Evolutionary conservation across 495 filamentous ascomycete species (phyloP).

Genomic region (Tuber melanosporum): DNA sequence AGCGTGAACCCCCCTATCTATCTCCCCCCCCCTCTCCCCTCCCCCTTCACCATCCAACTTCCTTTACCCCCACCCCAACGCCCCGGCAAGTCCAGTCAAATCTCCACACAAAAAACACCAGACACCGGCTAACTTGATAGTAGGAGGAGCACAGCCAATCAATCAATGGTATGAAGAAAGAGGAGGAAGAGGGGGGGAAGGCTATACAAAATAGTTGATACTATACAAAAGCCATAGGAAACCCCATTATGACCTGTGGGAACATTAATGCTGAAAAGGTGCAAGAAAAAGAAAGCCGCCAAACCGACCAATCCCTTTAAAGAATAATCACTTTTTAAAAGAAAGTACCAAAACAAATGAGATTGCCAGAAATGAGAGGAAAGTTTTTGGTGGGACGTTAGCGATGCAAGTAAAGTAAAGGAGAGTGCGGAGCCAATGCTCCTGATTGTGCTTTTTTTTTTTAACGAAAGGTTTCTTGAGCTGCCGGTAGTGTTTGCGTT

Average conservation of each 20-base stretch:
- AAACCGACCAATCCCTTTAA: not conserved
- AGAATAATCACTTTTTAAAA: not conserved
- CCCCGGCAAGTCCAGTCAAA: not conserved
- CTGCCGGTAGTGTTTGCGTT: not conserved
- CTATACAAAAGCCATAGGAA: not conserved
- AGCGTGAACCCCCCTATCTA: not conserved
- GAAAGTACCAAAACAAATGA: conserved; percentile 1
- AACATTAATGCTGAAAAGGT: not conserved
- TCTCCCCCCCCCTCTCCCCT: not conserved
- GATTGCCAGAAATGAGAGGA: not conserved
- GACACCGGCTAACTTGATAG: not conserved
- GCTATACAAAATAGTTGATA: not conserved
- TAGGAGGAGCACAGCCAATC: not conserved
- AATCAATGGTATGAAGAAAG: not conserved
- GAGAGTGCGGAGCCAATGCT: not conserved
- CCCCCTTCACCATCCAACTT: not conserved
- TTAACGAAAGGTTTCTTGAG: not conserved
- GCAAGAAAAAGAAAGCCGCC: not conserved
- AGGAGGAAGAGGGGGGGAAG: not conserved
- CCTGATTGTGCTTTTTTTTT: not conserved
- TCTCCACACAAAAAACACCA: not conserved
- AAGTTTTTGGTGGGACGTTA: not conserved
- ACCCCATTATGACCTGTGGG: not conserved
- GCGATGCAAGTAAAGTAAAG: not conserved
- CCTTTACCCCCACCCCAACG: not conserved